phyloP scores from a whole-genome alignment of 208 protist species.

The Crithidia fasciculata region DNA sequence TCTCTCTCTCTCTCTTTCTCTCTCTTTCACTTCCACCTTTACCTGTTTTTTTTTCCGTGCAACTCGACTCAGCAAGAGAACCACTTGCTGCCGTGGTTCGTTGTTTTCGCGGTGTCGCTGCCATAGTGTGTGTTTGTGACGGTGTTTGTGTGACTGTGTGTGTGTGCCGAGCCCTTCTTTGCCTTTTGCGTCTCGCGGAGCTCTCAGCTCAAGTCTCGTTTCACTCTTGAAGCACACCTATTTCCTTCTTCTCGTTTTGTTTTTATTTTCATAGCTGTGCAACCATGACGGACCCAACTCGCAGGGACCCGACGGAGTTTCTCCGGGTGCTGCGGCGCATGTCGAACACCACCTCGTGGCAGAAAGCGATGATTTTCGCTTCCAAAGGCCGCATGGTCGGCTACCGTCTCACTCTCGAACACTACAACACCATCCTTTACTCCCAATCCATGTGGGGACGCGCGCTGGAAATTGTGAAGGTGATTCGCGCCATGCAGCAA shows the following conservation, averaged over 20 bases:
- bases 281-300: conserved; percentile 88
- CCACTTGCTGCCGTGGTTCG: too few relatives aligned
- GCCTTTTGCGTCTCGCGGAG: background rate
- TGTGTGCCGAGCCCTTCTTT: background rate
- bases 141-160: too few relatives aligned
- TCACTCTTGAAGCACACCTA: too few relatives aligned
- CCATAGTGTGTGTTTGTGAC: background rate
- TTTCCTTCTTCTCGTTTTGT: background rate
- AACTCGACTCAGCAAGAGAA: too few relatives aligned
- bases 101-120: too few relatives aligned
- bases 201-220: too few relatives aligned
- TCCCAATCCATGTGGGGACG: conserved; percentile 91
- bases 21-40: background rate
- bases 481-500: conserved; percentile 90
- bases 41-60: conserved; percentile 7
- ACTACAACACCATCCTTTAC: conserved; percentile 93
- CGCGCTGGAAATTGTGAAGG: conserved; percentile 87
- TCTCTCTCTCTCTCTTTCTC: background rate
- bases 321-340: conserved; percentile 89
- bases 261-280: conserved; percentile 1
- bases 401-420: conserved; percentile 84
- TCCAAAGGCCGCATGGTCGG: conserved; percentile 92
- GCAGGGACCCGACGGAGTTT: conserved; percentile 91
- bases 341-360: conserved; percentile 88
- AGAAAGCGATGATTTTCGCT: conserved; percentile 92